Percentiles rank a stretch among this genome's conserved stretches.
Evolutionary conservation across 495 filamentous ascomycete species (phyloP).

Genomic region (Viridothelium virens): DNA sequence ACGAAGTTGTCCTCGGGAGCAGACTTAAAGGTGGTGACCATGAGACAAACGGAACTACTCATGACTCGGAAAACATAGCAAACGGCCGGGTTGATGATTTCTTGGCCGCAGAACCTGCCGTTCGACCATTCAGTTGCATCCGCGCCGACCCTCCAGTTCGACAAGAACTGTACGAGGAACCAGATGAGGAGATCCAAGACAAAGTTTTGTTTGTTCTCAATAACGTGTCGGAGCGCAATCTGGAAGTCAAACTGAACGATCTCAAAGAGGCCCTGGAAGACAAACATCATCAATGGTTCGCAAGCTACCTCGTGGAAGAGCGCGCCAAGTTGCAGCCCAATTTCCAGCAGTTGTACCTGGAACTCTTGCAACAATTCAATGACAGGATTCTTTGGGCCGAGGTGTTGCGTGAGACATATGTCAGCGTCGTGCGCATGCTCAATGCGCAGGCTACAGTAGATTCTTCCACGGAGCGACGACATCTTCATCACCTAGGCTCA

Average conservation of each 20-base stretch:
- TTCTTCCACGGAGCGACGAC: conserved; percentile 69
- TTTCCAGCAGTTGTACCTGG: conserved; percentile 84
- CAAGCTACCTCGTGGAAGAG: conserved; percentile 88
- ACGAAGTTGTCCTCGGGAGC: conserved; percentile 60
- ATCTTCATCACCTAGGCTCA: conserved; percentile 81
- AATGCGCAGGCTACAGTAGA: conserved; percentile 80
- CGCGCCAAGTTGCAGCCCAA: conserved; percentile 95
- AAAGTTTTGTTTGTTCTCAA: conserved; percentile 94
- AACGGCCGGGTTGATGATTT: conserved; percentile 62
- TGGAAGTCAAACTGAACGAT: conserved; percentile 71
- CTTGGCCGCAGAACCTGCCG: conserved; percentile 44
- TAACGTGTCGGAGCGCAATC: conserved; percentile 84
- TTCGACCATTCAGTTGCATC: conserved; percentile 61
- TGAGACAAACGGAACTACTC: conserved; percentile 25
- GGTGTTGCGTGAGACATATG: conserved; percentile 87
- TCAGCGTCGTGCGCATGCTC: conserved; percentile 72
- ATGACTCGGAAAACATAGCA: conserved; percentile 37
- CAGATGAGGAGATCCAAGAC: conserved; percentile 75
- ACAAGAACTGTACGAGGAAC: conserved; percentile 61
- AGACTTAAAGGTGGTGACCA: conserved; percentile 36
- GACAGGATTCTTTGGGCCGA: conserved; percentile 73
- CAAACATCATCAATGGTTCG: conserved; percentile 91
- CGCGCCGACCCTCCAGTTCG: conserved; percentile 60
- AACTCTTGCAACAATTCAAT: conserved; percentile 75
- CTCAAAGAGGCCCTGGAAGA: conserved; percentile 69